Conservation (phyloP, 768 basidiomycete species). For the Exidia glandulosa region DNA sequence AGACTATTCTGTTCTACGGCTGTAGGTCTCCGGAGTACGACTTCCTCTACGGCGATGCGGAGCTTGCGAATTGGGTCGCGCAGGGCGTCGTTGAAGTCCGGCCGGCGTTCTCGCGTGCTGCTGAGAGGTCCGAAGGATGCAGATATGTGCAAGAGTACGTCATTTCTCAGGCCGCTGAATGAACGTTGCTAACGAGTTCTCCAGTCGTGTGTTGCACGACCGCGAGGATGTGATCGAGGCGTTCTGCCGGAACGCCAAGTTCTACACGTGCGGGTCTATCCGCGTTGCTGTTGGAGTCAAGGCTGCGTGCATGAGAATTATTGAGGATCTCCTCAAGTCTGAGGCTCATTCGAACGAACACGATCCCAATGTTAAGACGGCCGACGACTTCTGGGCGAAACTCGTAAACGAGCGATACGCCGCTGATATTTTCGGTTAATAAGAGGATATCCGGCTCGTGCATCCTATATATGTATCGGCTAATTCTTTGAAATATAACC, state of each 20-base stretch:
- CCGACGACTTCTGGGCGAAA: too few relatives aligned
- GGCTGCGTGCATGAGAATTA: conserved; percentile 25
- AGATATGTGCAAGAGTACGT: conserved; percentile 31
- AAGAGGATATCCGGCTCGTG: too few relatives aligned
- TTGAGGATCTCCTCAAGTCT: conserved; percentile 16
- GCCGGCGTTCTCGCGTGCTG: conserved; percentile 28
- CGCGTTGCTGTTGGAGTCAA: conserved; percentile 30
- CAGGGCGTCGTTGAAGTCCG: conserved; percentile 35
- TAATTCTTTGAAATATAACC: too few relatives aligned
- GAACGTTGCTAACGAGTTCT: too few relatives aligned
- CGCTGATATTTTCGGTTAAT: too few relatives aligned
- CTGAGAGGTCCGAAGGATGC: conserved; percentile 21
- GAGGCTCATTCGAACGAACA: too few relatives aligned
- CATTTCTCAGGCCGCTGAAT: not conserved
- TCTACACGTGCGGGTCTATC: conserved; percentile 33
- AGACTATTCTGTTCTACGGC: conserved; percentile 36
- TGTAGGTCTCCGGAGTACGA: conserved; percentile 32
- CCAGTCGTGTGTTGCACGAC: conserved; percentile 33
- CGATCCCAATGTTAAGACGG: too few relatives aligned
- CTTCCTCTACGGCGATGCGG: conserved; percentile 31
- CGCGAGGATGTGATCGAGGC: conserved; percentile 22
- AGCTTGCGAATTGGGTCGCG: conserved; percentile 32
- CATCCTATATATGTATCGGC: too few relatives aligned
- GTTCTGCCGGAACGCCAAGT: conserved; percentile 26
- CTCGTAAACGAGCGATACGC: too few relatives aligned